Evolutionary conservation across 2,329 filamentous ascomycete species (phyloP), one percentile per base, ranked within the genome.

Genomic region (Aspergillus pseudoviridinutans): DNA sequence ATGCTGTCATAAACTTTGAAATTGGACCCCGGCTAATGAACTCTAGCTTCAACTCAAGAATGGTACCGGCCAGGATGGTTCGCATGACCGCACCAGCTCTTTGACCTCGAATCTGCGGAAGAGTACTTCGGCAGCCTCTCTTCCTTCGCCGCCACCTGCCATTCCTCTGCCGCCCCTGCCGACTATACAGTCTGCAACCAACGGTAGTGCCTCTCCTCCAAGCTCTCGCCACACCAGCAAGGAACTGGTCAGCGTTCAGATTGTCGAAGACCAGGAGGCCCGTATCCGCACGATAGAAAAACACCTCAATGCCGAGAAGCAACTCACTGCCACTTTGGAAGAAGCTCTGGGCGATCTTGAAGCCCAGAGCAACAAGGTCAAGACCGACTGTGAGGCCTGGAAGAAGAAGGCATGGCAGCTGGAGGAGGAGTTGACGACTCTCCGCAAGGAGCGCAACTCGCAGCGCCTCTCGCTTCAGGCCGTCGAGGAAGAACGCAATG

Each of bases 261-360:
- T 96, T 55, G 91, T 93, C 59, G 93, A 97, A 69, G 94, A 99
- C 67, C 92, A 97, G 73, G 94, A 99, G 72, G 90, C 91, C 47
- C 92, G 92, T 62, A 95, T 99, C 71, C 88, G 90, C 59, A 95
- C 91, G 6, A 96, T 99, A 61, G 93, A 99, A 80, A 97, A 97
- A 80, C 92, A 97, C 71, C 84, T 99, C 25, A 89, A 90, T 63
- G 94, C 94, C 3, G 94, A 99, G 80, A 96, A 96, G 73, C 93
- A 97, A 74, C 87, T 99, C 58, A 99, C 93, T 0, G 88, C 91
- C 50, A 97, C 93, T 2, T 84, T 99, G 42, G 94, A 99, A 74
- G 93, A 97, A 76, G 94, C 94, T 6, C 85, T 99, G 29, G 93
- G 91, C 2, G 94, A 99, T 68, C 85, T 99, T 41, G 94, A 99